A percentile compares a stretch with the other conserved stretches of the same genome.
Conservation (phyloP, 129 eudicot species). For the Arctium lappa region DNA sequence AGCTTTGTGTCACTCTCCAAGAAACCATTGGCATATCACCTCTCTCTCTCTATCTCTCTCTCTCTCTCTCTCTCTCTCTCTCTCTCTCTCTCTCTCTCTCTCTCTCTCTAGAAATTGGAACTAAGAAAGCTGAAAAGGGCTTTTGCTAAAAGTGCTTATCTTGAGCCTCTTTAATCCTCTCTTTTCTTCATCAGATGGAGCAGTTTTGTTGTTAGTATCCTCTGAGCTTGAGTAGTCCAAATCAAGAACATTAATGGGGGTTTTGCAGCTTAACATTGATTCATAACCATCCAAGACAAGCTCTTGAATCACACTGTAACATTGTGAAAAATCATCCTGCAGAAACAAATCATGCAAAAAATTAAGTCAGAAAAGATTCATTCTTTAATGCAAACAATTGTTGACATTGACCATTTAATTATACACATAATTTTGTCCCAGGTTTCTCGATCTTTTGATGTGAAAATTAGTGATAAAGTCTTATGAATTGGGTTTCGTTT, state of each 20-base stretch:
- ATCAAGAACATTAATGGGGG: slow-evolving; percentile 34
- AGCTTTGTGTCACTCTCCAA: slow-evolving; percentile 26
- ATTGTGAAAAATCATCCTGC: slow-evolving; percentile 33
- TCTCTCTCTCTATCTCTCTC: background rate
- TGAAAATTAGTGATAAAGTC: too few relatives aligned
- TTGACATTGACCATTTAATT: background rate
- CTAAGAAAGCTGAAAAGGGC: slow-evolving; percentile 35
- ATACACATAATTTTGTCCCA: background rate
- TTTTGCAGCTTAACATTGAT: slow-evolving; percentile 26
- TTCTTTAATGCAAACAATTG: background rate
- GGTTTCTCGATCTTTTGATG: too few relatives aligned
- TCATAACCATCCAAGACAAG: slow-evolving; percentile 31
- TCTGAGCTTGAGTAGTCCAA: slow-evolving; percentile 21
- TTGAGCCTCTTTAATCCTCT: slow-evolving; percentile 37
- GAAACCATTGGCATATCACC: background rate
- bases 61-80: background rate
- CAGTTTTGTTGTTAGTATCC: slow-evolving; percentile 5
- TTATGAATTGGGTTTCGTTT: background rate
- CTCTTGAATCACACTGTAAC: slow-evolving; percentile 43
- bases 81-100: background rate
- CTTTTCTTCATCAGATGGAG: background rate
- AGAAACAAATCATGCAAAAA: background rate
- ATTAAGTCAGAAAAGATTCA: background rate
- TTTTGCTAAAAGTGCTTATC: slow-evolving; percentile 22
- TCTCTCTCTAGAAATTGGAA: slow-evolving; percentile 15